phyloP scores from a whole-genome alignment of 208 protist species.

The Acanthamoeba royreba region DNA sequence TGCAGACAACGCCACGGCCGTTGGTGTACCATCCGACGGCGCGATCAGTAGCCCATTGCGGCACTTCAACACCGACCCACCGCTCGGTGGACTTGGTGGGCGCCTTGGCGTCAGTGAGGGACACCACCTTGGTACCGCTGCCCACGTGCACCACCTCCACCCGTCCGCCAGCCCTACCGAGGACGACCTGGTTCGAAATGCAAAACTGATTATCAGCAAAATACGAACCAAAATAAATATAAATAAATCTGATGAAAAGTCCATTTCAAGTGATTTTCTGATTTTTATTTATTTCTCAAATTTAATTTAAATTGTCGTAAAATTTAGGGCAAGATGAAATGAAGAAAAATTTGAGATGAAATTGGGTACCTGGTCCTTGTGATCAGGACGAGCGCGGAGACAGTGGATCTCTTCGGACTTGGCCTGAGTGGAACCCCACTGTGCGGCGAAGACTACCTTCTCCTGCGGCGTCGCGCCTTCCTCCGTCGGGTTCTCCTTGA shows the following conservation, averaged over 20 bases:
- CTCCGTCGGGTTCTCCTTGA: neutral
- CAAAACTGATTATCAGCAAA: too few relatives aligned
- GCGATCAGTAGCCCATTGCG: neutral
- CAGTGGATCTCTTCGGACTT: slow-evolving; percentile 4
- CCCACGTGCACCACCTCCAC: neutral
- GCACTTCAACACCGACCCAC: neutral
- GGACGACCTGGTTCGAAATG: neutral
- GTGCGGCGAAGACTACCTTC: neutral
- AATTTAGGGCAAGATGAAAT: too few relatives aligned
- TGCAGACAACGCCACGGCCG: neutral
- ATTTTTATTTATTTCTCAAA: too few relatives aligned
- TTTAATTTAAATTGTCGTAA: too few relatives aligned
- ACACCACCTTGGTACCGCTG: neutral
- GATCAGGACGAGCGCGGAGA: neutral
- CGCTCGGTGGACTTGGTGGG: neutral
- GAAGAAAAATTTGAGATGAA: neutral
- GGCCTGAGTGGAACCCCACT: neutral
- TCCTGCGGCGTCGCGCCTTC: neutral
- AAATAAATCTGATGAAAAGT: too few relatives aligned
- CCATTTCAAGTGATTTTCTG: too few relatives aligned
- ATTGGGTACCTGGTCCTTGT: neutral
- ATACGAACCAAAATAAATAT: too few relatives aligned
- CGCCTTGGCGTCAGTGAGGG: neutral
- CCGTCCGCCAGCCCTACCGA: neutral
- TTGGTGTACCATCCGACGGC: neutral